Conservation (phyloP, 345 rosid species). For the Eucalyptus sp. region DNA sequence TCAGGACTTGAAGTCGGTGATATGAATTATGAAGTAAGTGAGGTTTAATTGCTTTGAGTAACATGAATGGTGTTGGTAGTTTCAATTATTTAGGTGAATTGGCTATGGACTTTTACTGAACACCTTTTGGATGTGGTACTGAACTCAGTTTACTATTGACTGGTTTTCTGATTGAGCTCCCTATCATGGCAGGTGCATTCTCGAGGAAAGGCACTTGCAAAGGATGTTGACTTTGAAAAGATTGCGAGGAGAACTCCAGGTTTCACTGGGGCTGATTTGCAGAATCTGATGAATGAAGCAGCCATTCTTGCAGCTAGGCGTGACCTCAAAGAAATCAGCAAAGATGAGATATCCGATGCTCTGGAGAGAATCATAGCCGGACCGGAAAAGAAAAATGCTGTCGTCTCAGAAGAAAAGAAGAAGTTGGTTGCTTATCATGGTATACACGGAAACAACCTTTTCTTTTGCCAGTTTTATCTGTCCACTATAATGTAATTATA, state of each 20-base stretch:
- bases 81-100: neutral
- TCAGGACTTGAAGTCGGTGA: neutral
- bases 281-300: constrained; percentile 96
- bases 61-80: neutral
- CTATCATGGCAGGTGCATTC: constrained; percentile 64
- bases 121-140: neutral
- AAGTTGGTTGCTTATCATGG: constrained; percentile 93
- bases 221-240: constrained; percentile 95
- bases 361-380: constrained; percentile 97
- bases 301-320: constrained; percentile 98
- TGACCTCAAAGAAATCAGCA: constrained; percentile 95
- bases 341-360: constrained; percentile 96
- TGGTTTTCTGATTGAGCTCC: neutral
- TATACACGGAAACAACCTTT: neutral
- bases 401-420: constrained; percentile 89
- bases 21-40: neutral
- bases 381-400: constrained; percentile 98
- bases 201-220: constrained; percentile 91
- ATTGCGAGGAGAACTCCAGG: constrained; percentile 93
- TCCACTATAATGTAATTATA: neutral
- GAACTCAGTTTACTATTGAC: neutral
- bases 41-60: neutral
- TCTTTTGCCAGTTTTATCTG: neutral
- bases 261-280: constrained; percentile 93
- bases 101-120: neutral